A percentile compares a stretch with the other conserved stretches of the same genome.
phyloP scores from a whole-genome alignment of 495 filamentous ascomycete species.

The Tuber indicum region DNA sequence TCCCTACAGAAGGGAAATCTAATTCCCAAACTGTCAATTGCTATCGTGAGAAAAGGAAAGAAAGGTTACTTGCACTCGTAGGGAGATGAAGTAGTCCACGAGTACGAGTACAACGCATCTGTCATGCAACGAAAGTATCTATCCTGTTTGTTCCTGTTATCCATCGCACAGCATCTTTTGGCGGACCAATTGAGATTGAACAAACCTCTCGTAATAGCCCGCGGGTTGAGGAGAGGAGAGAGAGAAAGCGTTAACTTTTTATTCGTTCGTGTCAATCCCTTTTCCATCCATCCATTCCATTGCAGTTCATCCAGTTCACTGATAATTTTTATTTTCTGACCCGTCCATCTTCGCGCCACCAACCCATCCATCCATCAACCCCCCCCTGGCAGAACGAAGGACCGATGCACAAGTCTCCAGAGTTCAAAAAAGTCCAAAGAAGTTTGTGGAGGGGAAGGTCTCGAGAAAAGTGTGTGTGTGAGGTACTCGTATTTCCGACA shows the following conservation, averaged over 20 bases:
- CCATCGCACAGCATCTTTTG: neutral
- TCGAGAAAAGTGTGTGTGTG: neutral
- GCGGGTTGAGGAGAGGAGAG: neutral
- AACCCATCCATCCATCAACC: constrained; percentile 18
- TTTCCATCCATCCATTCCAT: constrained; percentile 12
- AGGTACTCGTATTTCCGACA: neutral
- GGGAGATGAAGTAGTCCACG: neutral
- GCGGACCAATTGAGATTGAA: neutral
- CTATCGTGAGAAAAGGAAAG: neutral
- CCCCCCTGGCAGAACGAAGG: neutral
- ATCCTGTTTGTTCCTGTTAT: neutral
- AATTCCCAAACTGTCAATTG: neutral
- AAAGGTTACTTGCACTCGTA: neutral
- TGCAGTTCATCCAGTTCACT: neutral
- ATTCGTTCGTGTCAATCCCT: constrained; percentile 10
- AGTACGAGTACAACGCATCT: neutral
- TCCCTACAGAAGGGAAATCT: neutral
- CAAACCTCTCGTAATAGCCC: neutral
- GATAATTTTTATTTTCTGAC: constrained; percentile 2
- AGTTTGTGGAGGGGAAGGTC: neutral
- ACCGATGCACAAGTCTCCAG: constrained; percentile 3
- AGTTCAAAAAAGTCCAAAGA: neutral
- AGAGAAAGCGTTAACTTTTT: constrained; percentile 6
- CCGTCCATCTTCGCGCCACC: constrained; percentile 5
- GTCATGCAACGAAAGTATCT: neutral